phyloP scores from a whole-genome alignment of 129 eudicot species.

The Flaveria trinervia region DNA sequence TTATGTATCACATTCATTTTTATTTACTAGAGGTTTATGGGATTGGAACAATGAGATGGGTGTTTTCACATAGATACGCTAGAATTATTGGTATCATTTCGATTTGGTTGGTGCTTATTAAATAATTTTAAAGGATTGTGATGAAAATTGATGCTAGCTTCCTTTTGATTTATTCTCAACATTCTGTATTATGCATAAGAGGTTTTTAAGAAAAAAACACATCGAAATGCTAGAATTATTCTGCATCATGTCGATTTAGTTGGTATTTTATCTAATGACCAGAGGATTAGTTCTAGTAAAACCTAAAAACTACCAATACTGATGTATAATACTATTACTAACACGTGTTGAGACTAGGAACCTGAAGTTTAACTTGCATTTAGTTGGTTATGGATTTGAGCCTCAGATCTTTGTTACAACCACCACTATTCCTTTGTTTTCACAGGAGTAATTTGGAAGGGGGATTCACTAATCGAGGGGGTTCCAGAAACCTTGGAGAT shows the following conservation, averaged over 20 bases:
- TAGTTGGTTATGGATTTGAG: slow-evolving; percentile 13
- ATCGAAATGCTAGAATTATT: background rate
- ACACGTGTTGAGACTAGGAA: background rate
- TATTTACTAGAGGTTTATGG: no score
- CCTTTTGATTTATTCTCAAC: background rate
- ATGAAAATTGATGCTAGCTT: no score
- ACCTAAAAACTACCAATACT: slow-evolving; percentile 1
- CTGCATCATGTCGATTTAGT: background rate
- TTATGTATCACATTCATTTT: no score
- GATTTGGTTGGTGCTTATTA: no score
- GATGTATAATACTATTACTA: background rate
- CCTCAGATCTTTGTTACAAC: background rate
- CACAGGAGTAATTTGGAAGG: slow-evolving; percentile 98
- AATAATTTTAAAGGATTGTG: no score
- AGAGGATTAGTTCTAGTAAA: background rate
- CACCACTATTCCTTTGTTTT: background rate
- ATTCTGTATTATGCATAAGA: background rate
- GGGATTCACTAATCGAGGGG: slow-evolving; percentile 87
- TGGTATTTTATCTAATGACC: slow-evolving; percentile 2
- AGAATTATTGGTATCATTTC: no score
- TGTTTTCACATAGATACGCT: no score
- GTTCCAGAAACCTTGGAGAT: slow-evolving; percentile 95
- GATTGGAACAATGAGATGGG: no score
- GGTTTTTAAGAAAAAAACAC: background rate
- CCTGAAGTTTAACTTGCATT: background rate